phyloP scores from a whole-genome alignment of 176 grass and related monocot genomes.

The Rhynchospora breviuscula region DNA sequence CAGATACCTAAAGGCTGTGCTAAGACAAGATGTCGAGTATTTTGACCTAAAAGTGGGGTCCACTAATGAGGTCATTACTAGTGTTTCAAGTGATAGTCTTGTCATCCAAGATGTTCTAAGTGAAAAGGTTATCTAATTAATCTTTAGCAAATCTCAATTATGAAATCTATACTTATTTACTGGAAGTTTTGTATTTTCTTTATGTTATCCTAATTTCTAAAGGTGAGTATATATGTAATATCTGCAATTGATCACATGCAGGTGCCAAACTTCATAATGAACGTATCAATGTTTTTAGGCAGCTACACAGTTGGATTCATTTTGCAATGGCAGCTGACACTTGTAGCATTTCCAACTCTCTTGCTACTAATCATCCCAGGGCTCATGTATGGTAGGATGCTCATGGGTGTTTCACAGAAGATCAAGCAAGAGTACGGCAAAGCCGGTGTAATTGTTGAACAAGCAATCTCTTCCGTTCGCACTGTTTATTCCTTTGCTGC shows the following conservation, averaged over 20 bases:
- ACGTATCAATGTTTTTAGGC: conserved; percentile 55
- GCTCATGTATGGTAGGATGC: conserved; percentile 73
- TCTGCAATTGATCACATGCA: neutral
- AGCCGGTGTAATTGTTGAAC: conserved; percentile 64
- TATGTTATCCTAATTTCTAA: neutral
- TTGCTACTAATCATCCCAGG: conserved; percentile 80
- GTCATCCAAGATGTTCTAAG: conserved; percentile 80
- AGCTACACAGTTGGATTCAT: conserved; percentile 68
- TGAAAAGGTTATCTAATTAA: conserved; percentile 45
- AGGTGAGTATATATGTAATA: neutral
- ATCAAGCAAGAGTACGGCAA: conserved; percentile 69
- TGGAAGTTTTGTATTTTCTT: neutral
- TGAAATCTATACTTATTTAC: neutral
- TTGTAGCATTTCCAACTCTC: conserved; percentile 65
- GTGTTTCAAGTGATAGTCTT: conserved; percentile 94
- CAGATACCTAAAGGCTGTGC: conserved; percentile 67
- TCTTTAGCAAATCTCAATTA: neutral
- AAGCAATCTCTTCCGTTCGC: conserved; percentile 73
- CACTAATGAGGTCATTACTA: conserved; percentile 77
- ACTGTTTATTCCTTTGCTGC: conserved; percentile 89
- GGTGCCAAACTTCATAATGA: conserved; percentile 97
- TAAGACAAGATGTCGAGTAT: conserved; percentile 95
- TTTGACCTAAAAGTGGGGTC: conserved; percentile 81
- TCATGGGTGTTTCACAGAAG: conserved; percentile 60
- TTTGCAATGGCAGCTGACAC: conserved; percentile 59